Evolutionary conservation across 1,284 basidiomycete genomes (phyloP).

Genomic region (Trichosporon sp.): DNA sequence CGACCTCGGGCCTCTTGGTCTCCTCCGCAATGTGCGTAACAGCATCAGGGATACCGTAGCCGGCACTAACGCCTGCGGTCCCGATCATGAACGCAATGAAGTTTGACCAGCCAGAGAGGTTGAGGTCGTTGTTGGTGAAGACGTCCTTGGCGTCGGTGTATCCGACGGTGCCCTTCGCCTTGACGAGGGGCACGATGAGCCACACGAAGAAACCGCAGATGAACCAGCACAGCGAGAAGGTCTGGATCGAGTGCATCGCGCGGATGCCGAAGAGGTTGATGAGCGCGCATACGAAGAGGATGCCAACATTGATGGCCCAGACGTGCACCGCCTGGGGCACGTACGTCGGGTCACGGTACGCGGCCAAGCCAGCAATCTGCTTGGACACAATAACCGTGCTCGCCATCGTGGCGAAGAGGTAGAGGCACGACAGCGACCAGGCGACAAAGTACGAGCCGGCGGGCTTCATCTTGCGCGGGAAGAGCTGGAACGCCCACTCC

Average conservation of each 20-base stretch:
- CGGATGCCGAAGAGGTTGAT: conserved; percentile 25
- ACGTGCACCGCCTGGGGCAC: conserved; percentile 3
- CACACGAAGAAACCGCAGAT: conserved; percentile 21
- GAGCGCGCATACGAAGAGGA: conserved; percentile 11
- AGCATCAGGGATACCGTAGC: conserved; percentile 18
- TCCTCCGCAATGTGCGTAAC: conserved; percentile 23
- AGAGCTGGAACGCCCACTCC: conserved; percentile 26
- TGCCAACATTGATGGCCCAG: conserved; percentile 19
- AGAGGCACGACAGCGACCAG: conserved; percentile 19
- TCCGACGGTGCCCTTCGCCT: background rate
- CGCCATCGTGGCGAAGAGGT: conserved; percentile 22
- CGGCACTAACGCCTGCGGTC: conserved; percentile 5
- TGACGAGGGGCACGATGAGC: conserved; percentile 20
- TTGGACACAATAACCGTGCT: conserved; percentile 9
- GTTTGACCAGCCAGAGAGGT: conserved; percentile 13
- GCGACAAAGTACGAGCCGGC: conserved; percentile 21
- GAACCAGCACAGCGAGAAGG: conserved; percentile 22
- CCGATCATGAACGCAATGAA: conserved; percentile 24
- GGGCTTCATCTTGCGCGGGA: conserved; percentile 20
- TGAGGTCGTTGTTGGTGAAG: conserved; percentile 2
- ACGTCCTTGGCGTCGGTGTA: conserved; percentile 11
- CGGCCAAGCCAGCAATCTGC: conserved; percentile 17
- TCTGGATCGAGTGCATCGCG: conserved; percentile 20
- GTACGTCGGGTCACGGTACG: conserved; percentile 10
- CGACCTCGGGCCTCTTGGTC: conserved; percentile 14